These are phyloP conservation scores for Epichloe hybrida DNA, from an alignment of 2,329 filamentous ascomycete species.

Conservation along the genomic window DNA sequence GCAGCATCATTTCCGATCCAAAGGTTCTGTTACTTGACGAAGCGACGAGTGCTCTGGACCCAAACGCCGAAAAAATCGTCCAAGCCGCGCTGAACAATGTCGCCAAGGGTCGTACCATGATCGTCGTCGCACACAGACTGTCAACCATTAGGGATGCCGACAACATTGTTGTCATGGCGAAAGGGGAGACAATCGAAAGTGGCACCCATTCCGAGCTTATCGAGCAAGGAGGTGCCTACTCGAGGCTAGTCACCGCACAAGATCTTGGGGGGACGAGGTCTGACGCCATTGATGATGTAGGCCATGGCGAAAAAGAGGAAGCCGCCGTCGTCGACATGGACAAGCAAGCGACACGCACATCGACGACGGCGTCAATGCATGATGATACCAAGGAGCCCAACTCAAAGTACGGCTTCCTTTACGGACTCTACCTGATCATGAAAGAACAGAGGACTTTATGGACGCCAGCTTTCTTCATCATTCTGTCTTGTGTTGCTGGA, in stretches of 20 bases:
- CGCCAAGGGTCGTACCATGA: conserved; percentile 45
- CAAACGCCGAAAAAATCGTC: conserved; percentile 34
- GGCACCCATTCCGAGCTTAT: conserved; percentile 49
- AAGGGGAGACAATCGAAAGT: conserved; percentile 45
- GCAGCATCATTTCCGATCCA: conserved; percentile 51
- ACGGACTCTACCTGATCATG: conserved; percentile 17
- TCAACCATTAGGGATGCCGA: conserved; percentile 48
- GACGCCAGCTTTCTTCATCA: conserved; percentile 9
- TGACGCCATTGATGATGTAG: conserved; percentile 1
- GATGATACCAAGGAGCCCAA: conserved; percentile 4
- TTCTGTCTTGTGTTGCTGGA: conserved; percentile 14
- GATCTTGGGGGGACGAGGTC: conserved; percentile 20
- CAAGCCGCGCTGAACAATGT: conserved; percentile 40
- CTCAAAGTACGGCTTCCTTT: conserved; percentile 14
- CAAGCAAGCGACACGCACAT: conserved; percentile 9
- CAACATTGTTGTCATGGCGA: conserved; percentile 50
- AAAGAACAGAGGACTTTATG: conserved; percentile 18
- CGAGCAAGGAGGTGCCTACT: conserved; percentile 32
- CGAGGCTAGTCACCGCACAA: conserved; percentile 33
- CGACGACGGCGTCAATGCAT: conserved; percentile 10
- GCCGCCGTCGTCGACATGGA: conserved; percentile 15
- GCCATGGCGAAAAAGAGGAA: conserved; percentile 8
- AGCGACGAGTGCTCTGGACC: conserved; percentile 46
- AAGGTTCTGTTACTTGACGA: conserved; percentile 54
- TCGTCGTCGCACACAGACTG: conserved; percentile 50